These are phyloP conservation scores for Ceratocystis alfenasii DNA, from an alignment of 2,329 filamentous ascomycete species.

Conservation along the genomic window DNA sequence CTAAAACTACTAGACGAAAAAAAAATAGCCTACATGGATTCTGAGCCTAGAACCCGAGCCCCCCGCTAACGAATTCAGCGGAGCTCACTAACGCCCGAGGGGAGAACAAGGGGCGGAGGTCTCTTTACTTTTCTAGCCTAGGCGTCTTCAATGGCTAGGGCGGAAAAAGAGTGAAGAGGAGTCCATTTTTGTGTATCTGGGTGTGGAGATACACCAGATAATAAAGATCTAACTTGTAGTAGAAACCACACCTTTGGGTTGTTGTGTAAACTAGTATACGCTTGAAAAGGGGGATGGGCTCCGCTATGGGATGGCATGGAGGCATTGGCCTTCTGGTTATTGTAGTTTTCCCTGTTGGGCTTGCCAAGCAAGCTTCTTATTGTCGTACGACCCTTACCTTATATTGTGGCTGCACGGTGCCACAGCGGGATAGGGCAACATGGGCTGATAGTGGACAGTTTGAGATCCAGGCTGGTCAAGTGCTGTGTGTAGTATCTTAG, in stretches of 20 bases:
- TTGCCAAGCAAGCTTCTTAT: conserved; percentile 1
- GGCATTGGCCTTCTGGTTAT: not conserved
- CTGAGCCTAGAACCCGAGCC: not conserved
- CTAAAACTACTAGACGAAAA: not conserved
- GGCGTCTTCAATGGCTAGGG: no score
- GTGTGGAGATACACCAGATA: no score
- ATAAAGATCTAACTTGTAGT: no score
- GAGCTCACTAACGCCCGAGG: not conserved
- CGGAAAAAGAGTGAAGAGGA: no score
- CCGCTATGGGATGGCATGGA: no score
- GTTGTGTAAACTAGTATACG: no score
- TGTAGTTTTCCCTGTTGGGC: not conserved
- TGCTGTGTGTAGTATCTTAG: not conserved
- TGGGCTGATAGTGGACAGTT: conserved; percentile 5
- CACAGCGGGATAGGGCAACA: not conserved
- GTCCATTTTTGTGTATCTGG: no score
- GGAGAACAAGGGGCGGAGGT: not conserved
- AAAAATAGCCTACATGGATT: not conserved
- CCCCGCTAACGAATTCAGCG: not conserved
- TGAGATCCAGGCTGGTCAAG: not conserved
- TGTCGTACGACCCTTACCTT: conserved; percentile 5
- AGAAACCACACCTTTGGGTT: no score
- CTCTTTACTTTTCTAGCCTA: not conserved
- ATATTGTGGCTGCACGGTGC: not conserved
- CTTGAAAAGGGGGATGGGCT: no score